phyloP scores from a whole-genome alignment of 1,139 yeast genomes.

The Hansenula lynferdii region DNA sequence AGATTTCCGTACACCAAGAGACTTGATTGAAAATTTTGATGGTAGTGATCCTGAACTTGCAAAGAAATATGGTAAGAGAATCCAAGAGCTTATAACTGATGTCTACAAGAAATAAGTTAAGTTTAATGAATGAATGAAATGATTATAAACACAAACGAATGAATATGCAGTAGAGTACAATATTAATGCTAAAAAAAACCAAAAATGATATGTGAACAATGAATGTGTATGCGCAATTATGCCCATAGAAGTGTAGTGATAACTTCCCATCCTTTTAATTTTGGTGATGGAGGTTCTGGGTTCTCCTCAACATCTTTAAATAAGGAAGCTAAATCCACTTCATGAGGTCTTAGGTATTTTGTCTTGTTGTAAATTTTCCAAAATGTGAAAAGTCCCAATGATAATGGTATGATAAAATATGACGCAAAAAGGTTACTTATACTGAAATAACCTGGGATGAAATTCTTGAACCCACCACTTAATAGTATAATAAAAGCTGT shows the following conservation, averaged over 20 bases:
- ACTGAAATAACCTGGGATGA: conserved; percentile 30
- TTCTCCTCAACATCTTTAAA: conserved; percentile 30
- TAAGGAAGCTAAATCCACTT: conserved; percentile 27
- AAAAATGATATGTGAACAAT: background rate
- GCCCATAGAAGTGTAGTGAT: background rate
- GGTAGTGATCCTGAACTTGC: conserved; percentile 10
- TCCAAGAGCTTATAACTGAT: conserved; percentile 12
- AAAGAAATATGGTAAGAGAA: conserved; percentile 17
- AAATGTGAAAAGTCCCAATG: conserved; percentile 22
- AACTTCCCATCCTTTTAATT: background rate
- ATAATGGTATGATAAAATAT: conserved; percentile 32
- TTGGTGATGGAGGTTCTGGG: conserved; percentile 26
- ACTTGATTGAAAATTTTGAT: conserved; percentile 32
- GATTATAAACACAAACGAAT: background rate
- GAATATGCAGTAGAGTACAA: too few species aligned
- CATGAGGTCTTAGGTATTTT: conserved; percentile 23
- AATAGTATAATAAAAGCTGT: conserved; percentile 28
- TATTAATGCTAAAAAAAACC: too few species aligned
- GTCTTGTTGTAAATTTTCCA: conserved; percentile 27
- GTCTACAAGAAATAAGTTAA: conserved; percentile 4
- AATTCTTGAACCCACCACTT: conserved; percentile 35
- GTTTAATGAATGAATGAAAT: background rate
- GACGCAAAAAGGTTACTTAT: conserved; percentile 31
- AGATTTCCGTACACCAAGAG: conserved; percentile 58
- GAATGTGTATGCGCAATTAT: background rate